Evolutionary conservation across 768 basidiomycete species (phyloP), one percentile per base, ranked within the genome.

Genomic region (Austroboletus eburneus): DNA sequence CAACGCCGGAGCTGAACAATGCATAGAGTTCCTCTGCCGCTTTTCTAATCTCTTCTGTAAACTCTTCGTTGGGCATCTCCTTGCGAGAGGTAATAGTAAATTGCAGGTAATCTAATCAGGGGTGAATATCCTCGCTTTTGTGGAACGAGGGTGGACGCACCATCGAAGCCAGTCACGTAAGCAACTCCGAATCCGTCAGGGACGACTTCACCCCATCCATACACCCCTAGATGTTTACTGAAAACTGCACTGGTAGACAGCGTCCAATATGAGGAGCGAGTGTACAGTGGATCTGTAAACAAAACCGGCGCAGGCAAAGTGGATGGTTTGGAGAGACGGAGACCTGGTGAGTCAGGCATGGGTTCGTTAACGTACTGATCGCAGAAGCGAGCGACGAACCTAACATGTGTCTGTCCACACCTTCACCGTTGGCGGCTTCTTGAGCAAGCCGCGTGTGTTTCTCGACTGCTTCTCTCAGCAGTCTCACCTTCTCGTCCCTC

Each of bases 191-290:
- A 97, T 2, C 94, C 94, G 54, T 96, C 85, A 1, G 89, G 84
- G 21, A 95, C 91, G 37, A 97, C 88, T 76, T 91, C 89, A 40
- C 94, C 94, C 94, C 94, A 97, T 13, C 93, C 93, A 66, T 96
- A 92, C 18, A 76, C 81, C 30, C 74, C 77, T 59, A 97, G 82
- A 64, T 88, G 85, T 49, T 83, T 83, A n/a, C 87, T 90, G 57
- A 86, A 87, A 24, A 97, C 73, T 5, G 90, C 86, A 43, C 88
- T 91, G 14, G 94, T 97, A 63, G 90, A 93, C 55, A 97, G 70
- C 6, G 83, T 81, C 94, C 94, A 97, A 52, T 86, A 74, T 38
- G 79, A 83, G 24, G 85, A 81, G 23, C 87, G 80, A 35, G 71
- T 66, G 57, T 78, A 82, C 18, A 92, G 76, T 12, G 87, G 80